phyloP scores from a whole-genome alignment of 352 stramenopile species.

The Phytophthora meadii region DNA sequence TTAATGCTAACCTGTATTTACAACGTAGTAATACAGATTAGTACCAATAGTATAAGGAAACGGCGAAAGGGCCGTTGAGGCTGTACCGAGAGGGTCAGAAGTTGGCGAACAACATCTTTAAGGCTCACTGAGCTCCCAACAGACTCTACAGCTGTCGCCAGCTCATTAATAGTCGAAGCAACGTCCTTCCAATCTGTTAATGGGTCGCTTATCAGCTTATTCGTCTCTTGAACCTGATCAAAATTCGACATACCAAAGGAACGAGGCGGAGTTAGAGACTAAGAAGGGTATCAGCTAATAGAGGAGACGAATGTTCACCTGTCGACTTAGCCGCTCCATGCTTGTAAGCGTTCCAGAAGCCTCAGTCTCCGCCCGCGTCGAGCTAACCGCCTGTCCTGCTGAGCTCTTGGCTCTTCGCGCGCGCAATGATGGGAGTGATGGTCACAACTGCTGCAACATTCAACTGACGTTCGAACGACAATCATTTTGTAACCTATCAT shows the following conservation, averaged over 20 bases:
- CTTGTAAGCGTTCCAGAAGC: conserved; percentile 3
- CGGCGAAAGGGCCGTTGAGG: conserved; percentile 3
- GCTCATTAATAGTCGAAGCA: conserved; percentile 46
- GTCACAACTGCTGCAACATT: conserved; percentile 15
- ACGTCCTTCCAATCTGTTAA: conserved; percentile 53
- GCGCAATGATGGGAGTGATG: conserved; percentile 15
- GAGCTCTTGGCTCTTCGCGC: conserved; percentile 12
- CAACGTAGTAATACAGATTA: no score
- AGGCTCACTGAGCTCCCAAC: conserved; percentile 30
- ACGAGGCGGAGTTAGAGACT: conserved; percentile 20
- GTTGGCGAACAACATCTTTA: conserved; percentile 42
- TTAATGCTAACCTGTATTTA: conserved; percentile 45
- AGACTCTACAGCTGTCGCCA: conserved; percentile 56
- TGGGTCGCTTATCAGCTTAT: conserved; percentile 36
- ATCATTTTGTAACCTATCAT: background rate
- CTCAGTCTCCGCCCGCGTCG: conserved; percentile 11
- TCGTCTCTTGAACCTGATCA: conserved; percentile 47
- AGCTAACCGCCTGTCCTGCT: conserved; percentile 16
- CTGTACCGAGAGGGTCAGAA: conserved; percentile 58
- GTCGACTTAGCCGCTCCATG: conserved; percentile 35
- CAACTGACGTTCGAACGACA: conserved; percentile 19
- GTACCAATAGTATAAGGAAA: background rate
- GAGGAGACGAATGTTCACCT: conserved; percentile 21
- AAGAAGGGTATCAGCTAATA: conserved; percentile 14
- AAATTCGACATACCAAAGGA: conserved; percentile 11